Conservation (phyloP, 139 green algal species). For the Volvox africanus region DNA sequence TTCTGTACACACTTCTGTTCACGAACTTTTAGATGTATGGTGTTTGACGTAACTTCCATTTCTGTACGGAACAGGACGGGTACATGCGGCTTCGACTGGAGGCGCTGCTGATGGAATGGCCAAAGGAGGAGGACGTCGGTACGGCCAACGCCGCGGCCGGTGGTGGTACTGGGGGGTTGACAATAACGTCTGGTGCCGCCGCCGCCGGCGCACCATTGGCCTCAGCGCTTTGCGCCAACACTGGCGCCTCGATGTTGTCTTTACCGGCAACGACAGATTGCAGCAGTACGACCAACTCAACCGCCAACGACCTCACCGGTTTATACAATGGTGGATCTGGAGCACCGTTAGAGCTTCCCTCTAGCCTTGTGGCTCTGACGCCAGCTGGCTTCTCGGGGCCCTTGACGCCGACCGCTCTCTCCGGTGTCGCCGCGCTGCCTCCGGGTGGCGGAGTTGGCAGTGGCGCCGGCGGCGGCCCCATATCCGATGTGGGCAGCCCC, state of each 20-base stretch:
- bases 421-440: neutral
- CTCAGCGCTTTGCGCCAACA: neutral
- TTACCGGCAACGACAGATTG: too few species aligned
- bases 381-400: neutral
- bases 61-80: neutral
- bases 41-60: too few species aligned
- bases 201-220: too few species aligned
- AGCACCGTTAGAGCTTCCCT: neutral
- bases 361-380: neutral
- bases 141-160: neutral
- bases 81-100: slow-evolving; percentile 40
- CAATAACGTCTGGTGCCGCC: neutral
- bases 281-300: too few species aligned
- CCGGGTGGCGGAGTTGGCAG: neutral
- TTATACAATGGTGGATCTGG: too few species aligned
- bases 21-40: too few species aligned
- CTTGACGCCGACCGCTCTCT: neutral
- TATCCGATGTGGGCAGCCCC: neutral
- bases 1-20: too few species aligned
- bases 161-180: neutral
- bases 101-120: slow-evolving; percentile 35
- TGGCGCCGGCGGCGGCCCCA: neutral
- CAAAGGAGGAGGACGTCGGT: neutral
- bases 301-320: too few species aligned
- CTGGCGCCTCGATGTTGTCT: neutral